Percentiles rank a stretch among this genome's conserved stretches.
Evolutionary conservation across 176 grass and related monocot species (phyloP).

Genomic region (Olyra latifolia): DNA sequence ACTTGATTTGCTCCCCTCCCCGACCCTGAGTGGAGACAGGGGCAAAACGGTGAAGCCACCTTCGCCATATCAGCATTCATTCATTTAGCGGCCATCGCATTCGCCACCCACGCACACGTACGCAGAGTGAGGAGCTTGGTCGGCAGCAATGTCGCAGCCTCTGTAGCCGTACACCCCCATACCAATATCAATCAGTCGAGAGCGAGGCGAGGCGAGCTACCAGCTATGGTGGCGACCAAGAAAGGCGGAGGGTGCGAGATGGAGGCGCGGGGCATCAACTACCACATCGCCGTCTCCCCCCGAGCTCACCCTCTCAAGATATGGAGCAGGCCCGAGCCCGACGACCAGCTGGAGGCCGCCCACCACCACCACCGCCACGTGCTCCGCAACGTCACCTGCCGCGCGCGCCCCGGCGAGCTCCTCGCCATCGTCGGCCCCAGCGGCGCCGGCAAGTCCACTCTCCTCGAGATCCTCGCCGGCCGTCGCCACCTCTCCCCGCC

Average conservation of each 20-base stretch:
- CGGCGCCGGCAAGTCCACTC: conserved; percentile 69
- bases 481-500: conserved; percentile 27
- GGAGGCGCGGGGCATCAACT: conserved; percentile 63
- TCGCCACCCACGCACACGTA: too few relatives aligned
- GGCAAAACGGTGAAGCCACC: too few relatives aligned
- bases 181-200: too few relatives aligned
- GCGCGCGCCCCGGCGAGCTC: conserved; percentile 54
- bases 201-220: too few relatives aligned
- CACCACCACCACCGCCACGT: conserved; percentile 26
- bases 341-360: neutral
- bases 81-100: too few relatives aligned
- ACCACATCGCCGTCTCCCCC: conserved; percentile 46
- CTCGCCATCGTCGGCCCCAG: conserved; percentile 73
- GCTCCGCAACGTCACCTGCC: conserved; percentile 61
- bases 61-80: too few relatives aligned
- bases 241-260: conserved; percentile 50
- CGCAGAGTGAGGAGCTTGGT: too few relatives aligned
- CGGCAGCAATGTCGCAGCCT: too few relatives aligned
- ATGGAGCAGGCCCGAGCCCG: conserved; percentile 45
- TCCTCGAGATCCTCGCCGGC: conserved; percentile 69
- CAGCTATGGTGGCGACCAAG: too few relatives aligned
- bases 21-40: too few relatives aligned
- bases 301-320: conserved; percentile 56
- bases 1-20: too few relatives aligned
- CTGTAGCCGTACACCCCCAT: too few relatives aligned